phyloP scores from a whole-genome alignment of 768 basidiomycete species.

The Pholiota molesta region DNA sequence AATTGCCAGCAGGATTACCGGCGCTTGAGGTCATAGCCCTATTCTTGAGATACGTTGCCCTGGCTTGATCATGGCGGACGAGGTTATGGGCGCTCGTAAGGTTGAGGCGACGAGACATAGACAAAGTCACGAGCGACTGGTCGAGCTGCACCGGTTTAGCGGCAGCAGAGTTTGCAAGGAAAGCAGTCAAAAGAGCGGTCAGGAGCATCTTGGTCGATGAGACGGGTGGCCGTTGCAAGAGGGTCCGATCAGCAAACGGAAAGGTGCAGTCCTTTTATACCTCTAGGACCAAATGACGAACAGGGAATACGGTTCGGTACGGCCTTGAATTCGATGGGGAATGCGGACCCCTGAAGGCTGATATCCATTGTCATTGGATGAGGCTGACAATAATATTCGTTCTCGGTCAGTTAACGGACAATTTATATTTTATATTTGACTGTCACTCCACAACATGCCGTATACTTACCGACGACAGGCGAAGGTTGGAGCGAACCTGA shows the following conservation, averaged over 20 bases:
- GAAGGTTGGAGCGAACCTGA: too few species aligned
- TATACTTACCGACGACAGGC: too few species aligned
- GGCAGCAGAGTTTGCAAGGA: not conserved
- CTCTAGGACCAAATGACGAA: not conserved
- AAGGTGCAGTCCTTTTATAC: not conserved
- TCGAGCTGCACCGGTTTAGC: not conserved
- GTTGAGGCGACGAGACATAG: slow-evolving; percentile 20
- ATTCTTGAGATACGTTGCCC: slow-evolving; percentile 15
- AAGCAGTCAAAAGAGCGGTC: not conserved
- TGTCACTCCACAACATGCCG: too few species aligned
- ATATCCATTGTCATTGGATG: too few species aligned
- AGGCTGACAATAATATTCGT: too few species aligned
- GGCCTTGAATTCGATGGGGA: too few species aligned
- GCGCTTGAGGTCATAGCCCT: not conserved
- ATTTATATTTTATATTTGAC: too few species aligned
- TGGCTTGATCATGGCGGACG: slow-evolving; percentile 16
- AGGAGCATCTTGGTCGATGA: not conserved
- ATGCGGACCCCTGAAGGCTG: too few species aligned
- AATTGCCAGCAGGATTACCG: not conserved
- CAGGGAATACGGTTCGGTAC: too few species aligned
- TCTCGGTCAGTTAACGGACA: too few species aligned
- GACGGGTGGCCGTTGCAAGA: not conserved
- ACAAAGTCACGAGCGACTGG: slow-evolving; percentile 9
- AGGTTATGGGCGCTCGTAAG: slow-evolving; percentile 18
- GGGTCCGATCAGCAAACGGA: not conserved